These are phyloP conservation scores for Schizothecium vesticola DNA, from an alignment of 495 filamentous ascomycete genomes.

Conservation along the genomic window DNA sequence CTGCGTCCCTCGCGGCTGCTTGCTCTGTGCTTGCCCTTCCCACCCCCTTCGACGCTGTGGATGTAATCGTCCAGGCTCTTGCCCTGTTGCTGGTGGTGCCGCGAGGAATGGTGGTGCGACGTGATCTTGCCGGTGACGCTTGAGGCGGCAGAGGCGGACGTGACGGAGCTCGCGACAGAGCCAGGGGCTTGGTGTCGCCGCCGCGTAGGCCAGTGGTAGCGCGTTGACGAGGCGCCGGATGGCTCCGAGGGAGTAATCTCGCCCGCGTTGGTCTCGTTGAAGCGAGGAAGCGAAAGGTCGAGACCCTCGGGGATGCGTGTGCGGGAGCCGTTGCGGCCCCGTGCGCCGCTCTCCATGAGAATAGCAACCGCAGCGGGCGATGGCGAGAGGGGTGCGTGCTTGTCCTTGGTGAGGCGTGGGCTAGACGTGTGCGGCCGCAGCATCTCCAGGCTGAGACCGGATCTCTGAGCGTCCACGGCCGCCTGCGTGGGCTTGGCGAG, in stretches of 20 bases:
- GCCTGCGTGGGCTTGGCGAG: conserved; percentile 15
- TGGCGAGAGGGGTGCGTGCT: conserved; percentile 47
- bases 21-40: conserved; percentile 51
- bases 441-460: conserved; percentile 20
- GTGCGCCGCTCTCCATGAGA: conserved; percentile 49
- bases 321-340: conserved; percentile 63
- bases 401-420: conserved; percentile 44
- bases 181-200: conserved; percentile 34
- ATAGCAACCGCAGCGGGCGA: conserved; percentile 39
- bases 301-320: conserved; percentile 79
- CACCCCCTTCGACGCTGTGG: conserved; percentile 74
- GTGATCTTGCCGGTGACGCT: conserved; percentile 31
- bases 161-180: conserved; percentile 44
- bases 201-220: conserved; percentile 44
- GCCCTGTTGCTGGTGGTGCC: conserved; percentile 26
- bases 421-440: conserved; percentile 44
- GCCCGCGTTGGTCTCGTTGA: conserved; percentile 48
- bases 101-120: conserved; percentile 30
- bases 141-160: conserved; percentile 32
- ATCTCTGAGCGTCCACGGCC: conserved; percentile 11
- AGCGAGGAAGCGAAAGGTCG: conserved; percentile 62
- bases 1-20: conserved; percentile 54
- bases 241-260: conserved; percentile 48
- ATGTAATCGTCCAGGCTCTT: conserved; percentile 81
- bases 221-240: conserved; percentile 37